A percentile compares a stretch with the other conserved stretches of the same genome.
These are phyloP conservation scores for Dalechampia spathulata DNA, from an alignment of 441 rosid species.

Conservation along the genomic window DNA sequence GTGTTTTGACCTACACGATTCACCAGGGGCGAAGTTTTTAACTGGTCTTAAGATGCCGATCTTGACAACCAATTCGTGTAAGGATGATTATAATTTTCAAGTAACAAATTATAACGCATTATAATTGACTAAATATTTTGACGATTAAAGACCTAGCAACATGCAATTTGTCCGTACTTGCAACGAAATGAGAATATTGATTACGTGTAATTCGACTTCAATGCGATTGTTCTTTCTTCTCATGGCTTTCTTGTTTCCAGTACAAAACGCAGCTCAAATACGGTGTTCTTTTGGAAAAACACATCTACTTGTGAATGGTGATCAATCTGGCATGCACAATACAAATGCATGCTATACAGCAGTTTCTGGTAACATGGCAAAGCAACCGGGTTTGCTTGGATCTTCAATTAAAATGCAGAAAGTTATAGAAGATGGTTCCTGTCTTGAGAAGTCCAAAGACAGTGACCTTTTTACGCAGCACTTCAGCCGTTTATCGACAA, in stretches of 20 bases:
- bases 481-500: slow-evolving; percentile 45
- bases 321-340: slow-evolving; percentile 12
- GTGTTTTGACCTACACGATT: slow-evolving; percentile 46
- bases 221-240: slow-evolving; percentile 1
- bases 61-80: slow-evolving; percentile 29
- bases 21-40: slow-evolving; percentile 44
- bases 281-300: slow-evolving; percentile 12
- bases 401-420: slow-evolving; percentile 24
- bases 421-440: slow-evolving; percentile 17
- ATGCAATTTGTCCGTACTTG: no score
- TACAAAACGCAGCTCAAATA: slow-evolving; percentile 16
- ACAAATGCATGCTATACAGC: slow-evolving; percentile 7
- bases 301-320: slow-evolving; percentile 7
- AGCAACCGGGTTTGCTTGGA: slow-evolving; percentile 17
- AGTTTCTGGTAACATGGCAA: slow-evolving; percentile 12
- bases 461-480: slow-evolving; percentile 40
- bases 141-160: no score
- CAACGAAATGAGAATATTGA: no score
- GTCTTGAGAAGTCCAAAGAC: slow-evolving; percentile 16
- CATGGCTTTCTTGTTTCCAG: slow-evolving; percentile 20
- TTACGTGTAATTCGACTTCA: neutral
- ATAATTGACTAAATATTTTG: neutral
- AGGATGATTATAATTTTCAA: slow-evolving; percentile 5
- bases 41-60: slow-evolving; percentile 20
- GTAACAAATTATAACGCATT: neutral